phyloP scores from a whole-genome alignment of 2,329 filamentous ascomycete species.

The Fragosphaeria purpurea region DNA sequence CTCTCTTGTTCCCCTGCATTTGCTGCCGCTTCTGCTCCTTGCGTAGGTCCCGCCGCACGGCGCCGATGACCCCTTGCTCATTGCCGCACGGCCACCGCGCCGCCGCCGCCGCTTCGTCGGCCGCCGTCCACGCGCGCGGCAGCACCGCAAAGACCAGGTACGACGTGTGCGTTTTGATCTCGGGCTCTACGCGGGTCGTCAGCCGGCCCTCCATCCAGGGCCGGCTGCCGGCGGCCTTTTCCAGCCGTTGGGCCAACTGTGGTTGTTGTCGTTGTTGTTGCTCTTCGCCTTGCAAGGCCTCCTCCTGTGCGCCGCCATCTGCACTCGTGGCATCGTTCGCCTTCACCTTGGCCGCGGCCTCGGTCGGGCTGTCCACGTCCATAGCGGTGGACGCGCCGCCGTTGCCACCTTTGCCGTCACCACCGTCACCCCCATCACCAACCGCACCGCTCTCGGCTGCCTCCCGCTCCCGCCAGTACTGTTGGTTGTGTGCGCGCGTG shows the following conservation, averaged over 20 bases:
- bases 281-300: no score
- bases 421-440: slow-evolving; percentile 11
- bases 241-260: no score
- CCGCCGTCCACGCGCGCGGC: slow-evolving; percentile 74
- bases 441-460: slow-evolving; percentile 8
- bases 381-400: slow-evolving; percentile 18
- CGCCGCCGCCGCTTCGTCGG: slow-evolving; percentile 63
- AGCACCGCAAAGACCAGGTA: slow-evolving; percentile 90
- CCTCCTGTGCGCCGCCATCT: not conserved
- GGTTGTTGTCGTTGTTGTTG: no score
- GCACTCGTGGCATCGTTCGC: not conserved
- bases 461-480: slow-evolving; percentile 10
- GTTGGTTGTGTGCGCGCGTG: slow-evolving; percentile 46
- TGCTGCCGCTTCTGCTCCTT: slow-evolving; percentile 48
- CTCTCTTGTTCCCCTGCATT: slow-evolving; percentile 27
- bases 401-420: slow-evolving; percentile 13
- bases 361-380: slow-evolving; percentile 19
- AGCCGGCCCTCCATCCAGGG: slow-evolving; percentile 67
- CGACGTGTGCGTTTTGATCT: slow-evolving; percentile 93
- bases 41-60: slow-evolving; percentile 41
- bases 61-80: slow-evolving; percentile 42
- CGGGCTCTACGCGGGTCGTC: slow-evolving; percentile 71
- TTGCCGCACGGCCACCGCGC: slow-evolving; percentile 53
- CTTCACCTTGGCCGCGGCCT: slow-evolving; percentile 5
- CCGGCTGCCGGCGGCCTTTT: slow-evolving; percentile 25